Base-by-base conservation (phyloP, 139 green algal genomes). In the Asterochloris sp. region DNA sequence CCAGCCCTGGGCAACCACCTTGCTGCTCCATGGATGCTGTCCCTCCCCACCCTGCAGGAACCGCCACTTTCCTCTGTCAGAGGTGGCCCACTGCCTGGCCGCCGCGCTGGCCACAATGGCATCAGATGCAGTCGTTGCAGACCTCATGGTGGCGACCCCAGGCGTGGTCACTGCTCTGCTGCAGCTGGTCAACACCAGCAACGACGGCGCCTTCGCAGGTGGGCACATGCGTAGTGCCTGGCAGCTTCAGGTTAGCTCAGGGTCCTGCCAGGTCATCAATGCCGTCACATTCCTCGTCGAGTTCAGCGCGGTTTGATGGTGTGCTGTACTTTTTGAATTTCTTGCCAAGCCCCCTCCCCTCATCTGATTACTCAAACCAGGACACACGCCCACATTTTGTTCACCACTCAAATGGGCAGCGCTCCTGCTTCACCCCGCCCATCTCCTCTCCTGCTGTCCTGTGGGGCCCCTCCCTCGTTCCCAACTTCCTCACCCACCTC, bases 141-240 rank as follows among this genome's bases (percentile, higher is more conserved):
- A 86, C 60, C 85, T 92, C 81, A 92, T 94, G 87, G 73, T 73
- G 23, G 78, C 88, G 24, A 78, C 78, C 27, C 87, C 89, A 76
- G 79, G 76, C 29, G 81, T 87, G 13, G 80, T 92, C 19, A 80
- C 85, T 28, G 86, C 89, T 11, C 68, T 93, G 62, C 80, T 93
- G 73, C 64, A 82, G 81, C 83, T 93, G 76, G 67, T 89, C 6
- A 74, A 19, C 19, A 82, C 78, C 62, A 73, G 63, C 15, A 62
- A 82, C 27, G 78, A 82, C 47, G 78, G 61, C 15, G 78, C 63
- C 0, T 82, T 74, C 69, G 63, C 78, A 63, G 78, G 78, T 82
- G 24, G 9, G 47, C 38, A 54, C 38, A 54, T 54, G 38, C 6
- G 38, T 54, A 54, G 4, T 54, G 38, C 38, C 38, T 54, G 38